Percentiles rank a stretch among this genome's conserved stretches.
Evolutionary conservation across 345 rosid genomes (phyloP).

Genomic region (Cardamine occulta): DNA sequence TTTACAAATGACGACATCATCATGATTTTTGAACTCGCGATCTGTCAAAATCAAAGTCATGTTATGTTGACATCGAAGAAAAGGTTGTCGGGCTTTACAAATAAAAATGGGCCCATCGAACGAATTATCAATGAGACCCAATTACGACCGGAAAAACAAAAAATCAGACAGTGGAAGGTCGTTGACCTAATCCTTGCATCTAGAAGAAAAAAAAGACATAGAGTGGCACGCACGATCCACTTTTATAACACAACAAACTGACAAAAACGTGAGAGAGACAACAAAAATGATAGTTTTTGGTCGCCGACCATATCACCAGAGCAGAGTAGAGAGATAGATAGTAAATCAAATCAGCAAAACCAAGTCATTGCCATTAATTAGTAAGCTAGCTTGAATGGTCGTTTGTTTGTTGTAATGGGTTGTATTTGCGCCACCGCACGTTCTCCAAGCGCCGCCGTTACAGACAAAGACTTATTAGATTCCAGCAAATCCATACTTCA

Average conservation of each 20-base stretch:
- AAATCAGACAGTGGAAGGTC: neutral
- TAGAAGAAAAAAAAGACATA: slow-evolving; percentile 3
- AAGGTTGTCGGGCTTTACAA: slow-evolving; percentile 19
- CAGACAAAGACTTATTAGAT: slow-evolving; percentile 28
- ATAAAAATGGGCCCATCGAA: slow-evolving; percentile 27
- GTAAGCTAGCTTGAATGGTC: slow-evolving; percentile 19
- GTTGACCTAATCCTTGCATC: slow-evolving; percentile 23
- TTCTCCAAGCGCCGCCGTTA: slow-evolving; percentile 40
- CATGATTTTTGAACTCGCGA: neutral
- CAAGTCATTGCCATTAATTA: neutral
- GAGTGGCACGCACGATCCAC: slow-evolving; percentile 44
- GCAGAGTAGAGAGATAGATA: slow-evolving; percentile 15
- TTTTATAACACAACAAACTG: slow-evolving; percentile 18
- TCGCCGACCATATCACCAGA: slow-evolving; percentile 31
- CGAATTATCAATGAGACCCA: slow-evolving; percentile 21
- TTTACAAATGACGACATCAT: neutral
- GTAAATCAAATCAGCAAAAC: slow-evolving; percentile 6
- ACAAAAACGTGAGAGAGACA: slow-evolving; percentile 45
- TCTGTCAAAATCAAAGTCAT: neutral
- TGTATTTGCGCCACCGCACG: slow-evolving; percentile 46
- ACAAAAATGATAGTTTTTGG: slow-evolving; percentile 22
- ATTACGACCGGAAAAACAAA: neutral
- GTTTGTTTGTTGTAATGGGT: slow-evolving; percentile 41
- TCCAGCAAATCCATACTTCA: slow-evolving; percentile 44
- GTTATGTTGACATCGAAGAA: neutral